Conservation (phyloP, 2,329 filamentous ascomycete genomes). For the Cladosporium phlei region DNA sequence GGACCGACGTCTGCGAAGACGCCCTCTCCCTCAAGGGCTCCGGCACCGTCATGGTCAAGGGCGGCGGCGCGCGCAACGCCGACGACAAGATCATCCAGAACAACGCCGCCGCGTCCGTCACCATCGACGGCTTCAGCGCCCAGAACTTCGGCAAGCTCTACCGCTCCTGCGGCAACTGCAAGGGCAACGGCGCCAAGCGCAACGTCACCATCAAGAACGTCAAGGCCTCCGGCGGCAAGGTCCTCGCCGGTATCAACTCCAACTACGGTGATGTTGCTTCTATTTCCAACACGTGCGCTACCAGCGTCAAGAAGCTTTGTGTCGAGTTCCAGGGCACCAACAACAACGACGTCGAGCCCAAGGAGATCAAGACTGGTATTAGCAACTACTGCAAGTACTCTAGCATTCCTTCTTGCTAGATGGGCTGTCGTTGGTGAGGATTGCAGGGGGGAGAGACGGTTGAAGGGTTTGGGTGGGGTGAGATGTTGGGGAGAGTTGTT, state of each 20-base stretch:
- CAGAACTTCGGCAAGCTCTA: slow-evolving; percentile 10
- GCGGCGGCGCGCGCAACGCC: slow-evolving; percentile 30
- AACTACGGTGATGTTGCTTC: slow-evolving; percentile 12
- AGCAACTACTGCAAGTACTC: slow-evolving; percentile 14
- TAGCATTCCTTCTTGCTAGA: slow-evolving; percentile 13
- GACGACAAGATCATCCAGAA: slow-evolving; percentile 17
- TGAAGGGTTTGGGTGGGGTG: neutral
- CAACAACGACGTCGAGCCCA: slow-evolving; percentile 11
- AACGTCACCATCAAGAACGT: slow-evolving; percentile 13
- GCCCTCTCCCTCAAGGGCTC: slow-evolving; percentile 32
- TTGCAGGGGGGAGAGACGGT: neutral
- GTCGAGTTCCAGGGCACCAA: slow-evolving; percentile 10
- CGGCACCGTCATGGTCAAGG: slow-evolving; percentile 21
- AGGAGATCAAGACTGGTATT: slow-evolving; percentile 6
- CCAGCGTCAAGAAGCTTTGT: slow-evolving; percentile 11
- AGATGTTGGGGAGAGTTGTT: neutral
- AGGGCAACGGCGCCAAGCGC: slow-evolving; percentile 13
- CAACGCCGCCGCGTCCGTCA: slow-evolving; percentile 16
- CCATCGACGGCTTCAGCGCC: slow-evolving; percentile 13
- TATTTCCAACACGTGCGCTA: slow-evolving; percentile 12
- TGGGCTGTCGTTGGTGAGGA: too few species aligned
- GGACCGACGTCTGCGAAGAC: slow-evolving; percentile 35
- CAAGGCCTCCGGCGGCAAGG: slow-evolving; percentile 8
- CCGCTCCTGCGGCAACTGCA: slow-evolving; percentile 12
- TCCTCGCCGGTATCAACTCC: slow-evolving; percentile 14